Evolutionary conservation across 345 rosid species (phyloP).

Genomic region (Hibiscus tridactylites): DNA sequence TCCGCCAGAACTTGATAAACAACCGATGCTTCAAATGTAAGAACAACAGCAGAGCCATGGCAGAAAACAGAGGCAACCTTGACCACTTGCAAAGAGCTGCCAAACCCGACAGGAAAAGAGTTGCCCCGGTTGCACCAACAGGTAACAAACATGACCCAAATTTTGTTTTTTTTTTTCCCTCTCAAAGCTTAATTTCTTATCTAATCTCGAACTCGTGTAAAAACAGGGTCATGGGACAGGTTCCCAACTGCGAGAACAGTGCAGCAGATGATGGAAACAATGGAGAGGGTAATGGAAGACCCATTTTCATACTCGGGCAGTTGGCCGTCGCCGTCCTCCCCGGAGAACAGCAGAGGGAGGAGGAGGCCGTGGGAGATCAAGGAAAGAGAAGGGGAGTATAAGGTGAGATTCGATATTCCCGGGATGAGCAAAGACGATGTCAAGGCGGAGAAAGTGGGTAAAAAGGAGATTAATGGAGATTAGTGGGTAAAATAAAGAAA

Average conservation of each 20-base stretch:
- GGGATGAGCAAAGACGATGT: conserved; percentile 64
- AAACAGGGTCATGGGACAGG: conserved; percentile 34
- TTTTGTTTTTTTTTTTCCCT: too few species aligned
- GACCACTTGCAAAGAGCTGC: conserved; percentile 38
- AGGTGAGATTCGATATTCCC: conserved; percentile 63
- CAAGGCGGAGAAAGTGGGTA: too few species aligned
- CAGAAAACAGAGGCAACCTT: conserved; percentile 30
- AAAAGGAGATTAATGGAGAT: too few species aligned
- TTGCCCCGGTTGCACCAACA: conserved; percentile 25
- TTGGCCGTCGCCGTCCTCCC: conserved; percentile 21
- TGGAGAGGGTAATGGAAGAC: too few species aligned
- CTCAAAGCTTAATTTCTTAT: background rate
- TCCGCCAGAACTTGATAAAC: too few species aligned
- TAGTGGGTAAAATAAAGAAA: too few species aligned
- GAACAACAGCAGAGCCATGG: conserved; percentile 21
- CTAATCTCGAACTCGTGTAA: background rate
- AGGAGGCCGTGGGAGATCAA: conserved; percentile 63
- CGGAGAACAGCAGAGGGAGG: conserved; percentile 27
- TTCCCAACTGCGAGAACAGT: conserved; percentile 53
- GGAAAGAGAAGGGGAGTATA: conserved; percentile 41
- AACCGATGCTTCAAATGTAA: background rate
- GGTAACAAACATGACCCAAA: conserved; percentile 19
- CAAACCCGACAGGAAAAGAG: conserved; percentile 27
- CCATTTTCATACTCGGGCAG: conserved; percentile 26
- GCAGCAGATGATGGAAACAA: conserved; percentile 61